Evolutionary conservation across 257 asterid species (phyloP), one percentile per base, ranked within the genome.

Genomic region (Linderniella brevidens): DNA sequence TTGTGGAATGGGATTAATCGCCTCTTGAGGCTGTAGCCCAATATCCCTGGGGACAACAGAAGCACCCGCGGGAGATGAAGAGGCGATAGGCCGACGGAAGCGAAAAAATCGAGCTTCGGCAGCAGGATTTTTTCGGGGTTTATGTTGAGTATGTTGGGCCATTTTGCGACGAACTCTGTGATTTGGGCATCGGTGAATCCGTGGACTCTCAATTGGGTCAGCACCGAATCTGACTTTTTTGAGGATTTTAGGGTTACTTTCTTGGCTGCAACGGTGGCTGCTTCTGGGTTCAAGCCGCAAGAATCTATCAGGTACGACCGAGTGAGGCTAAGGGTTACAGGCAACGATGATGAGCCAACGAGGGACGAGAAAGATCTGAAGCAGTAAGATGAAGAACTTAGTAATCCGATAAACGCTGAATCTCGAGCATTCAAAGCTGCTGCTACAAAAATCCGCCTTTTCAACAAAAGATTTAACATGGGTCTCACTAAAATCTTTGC

Each of bases 51-150:
- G 13, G 11, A 15, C 4, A 8, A 8, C 17, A 6, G 17, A 4
- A 54, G 16, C 11, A 11, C 29, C 48, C 18, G 37, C 14, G 53
- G 18, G 1, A 58, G 19, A 4, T 11, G 35, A 17, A 54, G 15
- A 8, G 9, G 11, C 13, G 62, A 47, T 19, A 58, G 35, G 19
- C 74, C 74, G 9, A 62, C 46, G 9, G 67, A 63, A 19, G 25
- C 42, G 54, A 57, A 48, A 47, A 66, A 66, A 6, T 66, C 43
- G 54, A 66, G 54, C 37, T 66, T 66, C 12, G 72, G 72, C 55
- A 47, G 18, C 13, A 66, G 47, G 49, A 52, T 57, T 44, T 43
- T 55, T 17, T 38, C 13, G 13, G 60, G 54, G 16, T 42, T 13
- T 11, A 13, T 9, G 13, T 11, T 13, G 43, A 39, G 4, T 10